A percentile compares a stretch with the other conserved stretches of the same genome.
Evolutionary conservation across 345 rosid species (phyloP).

Genomic region (Gossypium anomalum): DNA sequence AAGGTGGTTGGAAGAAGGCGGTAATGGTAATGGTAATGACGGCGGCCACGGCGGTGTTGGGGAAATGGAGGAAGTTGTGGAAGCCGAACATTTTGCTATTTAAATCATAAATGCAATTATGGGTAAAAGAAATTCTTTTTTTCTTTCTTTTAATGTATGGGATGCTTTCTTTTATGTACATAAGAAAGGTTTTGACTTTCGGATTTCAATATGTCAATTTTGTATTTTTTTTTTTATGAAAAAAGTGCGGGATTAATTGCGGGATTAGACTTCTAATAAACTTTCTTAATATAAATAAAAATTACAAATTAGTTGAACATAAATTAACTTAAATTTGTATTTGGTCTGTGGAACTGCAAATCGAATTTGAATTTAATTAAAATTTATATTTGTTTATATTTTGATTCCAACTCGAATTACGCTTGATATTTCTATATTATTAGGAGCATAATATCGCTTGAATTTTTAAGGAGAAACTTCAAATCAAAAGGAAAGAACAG

Average conservation of each 20-base stretch:
- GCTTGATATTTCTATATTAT: too few relatives aligned
- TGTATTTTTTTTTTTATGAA: neutral
- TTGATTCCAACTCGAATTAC: too few relatives aligned
- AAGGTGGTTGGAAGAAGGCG: constrained; percentile 39
- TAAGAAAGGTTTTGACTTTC: neutral
- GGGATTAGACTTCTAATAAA: neutral
- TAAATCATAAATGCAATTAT: neutral
- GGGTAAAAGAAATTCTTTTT: neutral
- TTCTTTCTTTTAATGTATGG: neutral
- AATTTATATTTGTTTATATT: too few relatives aligned
- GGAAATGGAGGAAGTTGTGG: constrained; percentile 29
- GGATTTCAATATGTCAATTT: neutral
- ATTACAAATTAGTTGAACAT: neutral
- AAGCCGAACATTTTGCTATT: neutral
- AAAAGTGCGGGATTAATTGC: neutral
- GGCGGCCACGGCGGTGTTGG: constrained; percentile 26
- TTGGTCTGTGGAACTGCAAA: too few relatives aligned
- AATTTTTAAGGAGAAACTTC: too few relatives aligned
- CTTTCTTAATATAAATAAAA: neutral
- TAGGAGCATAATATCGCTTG: too few relatives aligned
- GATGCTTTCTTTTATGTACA: neutral
- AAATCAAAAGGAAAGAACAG: too few relatives aligned
- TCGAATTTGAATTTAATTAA: too few relatives aligned
- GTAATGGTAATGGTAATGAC: constrained; percentile 25
- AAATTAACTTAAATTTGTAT: neutral